These are phyloP conservation scores for Nectriaceae sp. DNA, from an alignment of 2,329 filamentous ascomycete genomes.

Conservation along the genomic window DNA sequence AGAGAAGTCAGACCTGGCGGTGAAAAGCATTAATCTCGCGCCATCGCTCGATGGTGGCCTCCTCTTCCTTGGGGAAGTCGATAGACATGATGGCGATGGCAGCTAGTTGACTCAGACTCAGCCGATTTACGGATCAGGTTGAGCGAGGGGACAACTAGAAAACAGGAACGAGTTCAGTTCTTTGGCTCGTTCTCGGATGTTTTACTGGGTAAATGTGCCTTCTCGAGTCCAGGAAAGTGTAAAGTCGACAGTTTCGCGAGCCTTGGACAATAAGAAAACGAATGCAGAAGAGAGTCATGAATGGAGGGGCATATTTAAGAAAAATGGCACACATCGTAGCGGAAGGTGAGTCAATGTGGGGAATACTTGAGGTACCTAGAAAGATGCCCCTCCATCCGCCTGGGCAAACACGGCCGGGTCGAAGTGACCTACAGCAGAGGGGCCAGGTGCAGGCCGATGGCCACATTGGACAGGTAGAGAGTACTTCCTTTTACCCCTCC, in stretches of 20 bases:
- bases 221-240: not conserved
- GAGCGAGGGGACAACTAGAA: not conserved
- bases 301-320: conserved; percentile 30
- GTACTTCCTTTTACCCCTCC: not conserved
- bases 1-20: conserved; percentile 61
- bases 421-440: too few relatives aligned
- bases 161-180: not conserved
- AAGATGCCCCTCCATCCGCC: conserved; percentile 24
- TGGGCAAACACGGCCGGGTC: too few relatives aligned
- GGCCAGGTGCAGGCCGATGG: too few relatives aligned
- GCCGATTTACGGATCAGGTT: not conserved
- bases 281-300: conserved; percentile 10
- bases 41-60: conserved; percentile 82
- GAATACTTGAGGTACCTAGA: conserved; percentile 20
- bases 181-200: not conserved
- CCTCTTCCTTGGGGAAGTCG: conserved; percentile 90
- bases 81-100: conserved; percentile 67
- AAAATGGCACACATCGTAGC: conserved; percentile 23
- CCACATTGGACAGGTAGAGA: too few relatives aligned
- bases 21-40: conserved; percentile 90
- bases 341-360: conserved; percentile 30
- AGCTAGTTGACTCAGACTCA: not conserved
- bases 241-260: not conserved
- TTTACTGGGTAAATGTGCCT: not conserved
- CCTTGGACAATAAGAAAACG: not conserved